These are phyloP conservation scores for Closterium sp. DNA, from an alignment of 139 green algal species.

Conservation along the genomic window DNA sequence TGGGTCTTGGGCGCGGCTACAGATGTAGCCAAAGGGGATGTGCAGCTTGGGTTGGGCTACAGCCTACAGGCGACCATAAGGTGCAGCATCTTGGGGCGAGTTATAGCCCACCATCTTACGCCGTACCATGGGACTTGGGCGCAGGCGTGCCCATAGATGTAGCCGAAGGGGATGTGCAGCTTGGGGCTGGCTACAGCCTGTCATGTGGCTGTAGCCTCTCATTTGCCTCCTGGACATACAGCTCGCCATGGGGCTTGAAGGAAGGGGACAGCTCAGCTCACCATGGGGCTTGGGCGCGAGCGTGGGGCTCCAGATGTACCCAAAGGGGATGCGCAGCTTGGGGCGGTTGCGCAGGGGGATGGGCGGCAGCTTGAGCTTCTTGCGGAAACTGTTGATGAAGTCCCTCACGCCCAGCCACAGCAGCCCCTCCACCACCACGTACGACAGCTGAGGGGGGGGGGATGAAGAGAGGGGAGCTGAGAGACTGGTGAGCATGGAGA, in stretches of 20 bases:
- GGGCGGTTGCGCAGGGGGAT: background rate
- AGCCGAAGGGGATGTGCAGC: conserved; percentile 48
- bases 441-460: conserved; percentile 17
- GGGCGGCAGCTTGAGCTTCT: conserved; percentile 24
- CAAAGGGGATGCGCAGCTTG: conserved; percentile 39
- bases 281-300: conserved; percentile 60
- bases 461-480: background rate
- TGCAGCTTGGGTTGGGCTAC: background rate
- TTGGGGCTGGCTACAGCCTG: too few relatives aligned
- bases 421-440: conserved; percentile 38
- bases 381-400: conserved; percentile 47
- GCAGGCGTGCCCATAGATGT: conserved; percentile 62
- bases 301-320: conserved; percentile 61
- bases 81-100: too few relatives aligned
- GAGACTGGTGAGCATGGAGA: background rate
- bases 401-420: conserved; percentile 35
- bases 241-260: conserved; percentile 52
- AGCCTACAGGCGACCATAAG: too few relatives aligned
- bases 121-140: conserved; percentile 50
- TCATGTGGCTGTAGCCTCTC: background rate
- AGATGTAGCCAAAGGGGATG: conserved; percentile 63
- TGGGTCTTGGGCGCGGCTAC: conserved; percentile 62
- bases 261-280: conserved; percentile 60
- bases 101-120: too few relatives aligned
- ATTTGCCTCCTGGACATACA: background rate